Conservation (phyloP, 371 early-diverging fungal species). For the Mortierella polycephala region DNA sequence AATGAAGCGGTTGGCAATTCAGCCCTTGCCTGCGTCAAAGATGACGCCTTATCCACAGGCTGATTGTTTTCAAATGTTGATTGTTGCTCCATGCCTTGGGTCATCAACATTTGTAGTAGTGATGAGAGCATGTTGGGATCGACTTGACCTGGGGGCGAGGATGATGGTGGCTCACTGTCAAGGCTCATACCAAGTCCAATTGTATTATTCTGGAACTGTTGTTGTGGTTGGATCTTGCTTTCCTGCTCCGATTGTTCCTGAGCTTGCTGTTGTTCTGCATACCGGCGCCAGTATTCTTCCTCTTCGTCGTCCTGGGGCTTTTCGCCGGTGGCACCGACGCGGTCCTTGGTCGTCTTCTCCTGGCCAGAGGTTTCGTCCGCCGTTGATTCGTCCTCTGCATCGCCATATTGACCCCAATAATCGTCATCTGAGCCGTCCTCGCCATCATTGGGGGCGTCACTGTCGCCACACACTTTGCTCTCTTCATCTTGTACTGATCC, state of each 20-base stretch:
- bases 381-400: conserved; percentile 19
- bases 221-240: conserved; percentile 10
- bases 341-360: background rate
- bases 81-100: conserved; percentile 5
- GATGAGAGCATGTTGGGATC: conserved; percentile 41
- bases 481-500: background rate
- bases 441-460: conserved; percentile 9
- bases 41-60: background rate
- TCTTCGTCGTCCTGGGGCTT: conserved; percentile 16
- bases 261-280: conserved; percentile 25
- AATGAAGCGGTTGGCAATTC: background rate
- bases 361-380: conserved; percentile 17
- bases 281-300: conserved; percentile 44
- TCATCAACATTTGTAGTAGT: conserved; percentile 20
- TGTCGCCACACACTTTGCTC: background rate
- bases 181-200: background rate
- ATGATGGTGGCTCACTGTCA: background rate
- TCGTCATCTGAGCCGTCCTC: conserved; percentile 40
- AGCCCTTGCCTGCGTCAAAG: background rate
- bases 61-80: background rate
- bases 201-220: background rate
- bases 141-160: conserved; percentile 19
- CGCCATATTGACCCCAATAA: conserved; percentile 51
- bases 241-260: conserved; percentile 20
- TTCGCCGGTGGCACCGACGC: background rate